Base-by-base conservation (phyloP, 2,329 filamentous ascomycete genomes). In the Nannizziopsis barbatae region DNA sequence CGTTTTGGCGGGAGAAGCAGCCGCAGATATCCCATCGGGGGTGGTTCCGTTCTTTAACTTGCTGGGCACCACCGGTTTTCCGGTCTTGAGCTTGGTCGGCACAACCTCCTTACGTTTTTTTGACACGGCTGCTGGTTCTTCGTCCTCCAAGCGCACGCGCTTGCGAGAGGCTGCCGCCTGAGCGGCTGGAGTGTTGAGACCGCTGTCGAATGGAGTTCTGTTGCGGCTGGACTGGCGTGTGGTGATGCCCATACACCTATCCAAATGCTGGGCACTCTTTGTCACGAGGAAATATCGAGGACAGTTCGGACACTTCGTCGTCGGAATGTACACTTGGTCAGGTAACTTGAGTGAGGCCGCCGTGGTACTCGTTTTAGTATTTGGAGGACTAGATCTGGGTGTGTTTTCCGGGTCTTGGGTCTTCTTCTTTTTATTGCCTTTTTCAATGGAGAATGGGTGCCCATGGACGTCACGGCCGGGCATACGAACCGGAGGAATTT, bases 391-490 rank as follows among this genome's bases (percentile, higher is more conserved):
- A 8, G 62, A 64, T 0, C 52, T 60, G 15, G 64, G 64, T 1
- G 62, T 66, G 12, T 60, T 57, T 18, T 49, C 57, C 54, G 50
- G 57, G 50, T 55, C 53, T 36, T 65, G 62, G 38, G 70, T 71
- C 17, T 64, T 57, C 30, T 64, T 65, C 57, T 68, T 74, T 1
- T 75, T 74, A 49, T 70, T 77, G 8, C 69, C 56, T 49, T 65
- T 71, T 9, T 62, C 40, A 0, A 59, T 67, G 5, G 66, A 64
- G 49, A 68, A 69, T 14, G 62, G 61, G 47, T 68, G 79, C 52
- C 77, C 78, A 58, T 81, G 79, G 45, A 81, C 77, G 57, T 81
- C 78, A 58, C 79, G 75, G 33, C 77, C 77, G 11, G 74, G 69
- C 51, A 73, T 65, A 49, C 71, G 71, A 40, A 78, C 73, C 67